Percentiles rank a stretch among this genome's conserved stretches.
Conservation (phyloP, 2,329 filamentous ascomycete genomes). For the Aspergillus puulaauensis region DNA sequence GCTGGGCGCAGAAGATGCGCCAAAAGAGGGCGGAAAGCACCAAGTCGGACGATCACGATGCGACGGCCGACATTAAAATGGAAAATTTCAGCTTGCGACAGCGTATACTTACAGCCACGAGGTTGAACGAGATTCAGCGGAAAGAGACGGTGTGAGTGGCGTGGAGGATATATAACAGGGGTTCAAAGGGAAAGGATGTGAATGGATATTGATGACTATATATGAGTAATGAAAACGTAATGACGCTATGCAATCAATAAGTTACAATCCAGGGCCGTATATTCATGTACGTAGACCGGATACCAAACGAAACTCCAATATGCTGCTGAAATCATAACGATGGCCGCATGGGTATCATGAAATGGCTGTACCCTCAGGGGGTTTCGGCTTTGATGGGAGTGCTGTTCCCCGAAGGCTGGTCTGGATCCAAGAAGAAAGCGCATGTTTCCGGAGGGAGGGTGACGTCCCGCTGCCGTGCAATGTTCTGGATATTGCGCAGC, state of each 20-base stretch:
- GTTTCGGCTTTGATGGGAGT: not conserved
- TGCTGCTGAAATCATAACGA: not conserved
- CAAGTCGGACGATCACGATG: not conserved
- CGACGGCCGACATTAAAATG: not conserved
- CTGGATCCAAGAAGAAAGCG: conserved; percentile 20
- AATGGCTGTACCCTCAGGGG: not conserved
- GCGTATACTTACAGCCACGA: not conserved
- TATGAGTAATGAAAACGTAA: not conserved
- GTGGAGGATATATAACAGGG: not conserved
- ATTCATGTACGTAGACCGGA: not conserved
- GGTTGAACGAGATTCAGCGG: not conserved
- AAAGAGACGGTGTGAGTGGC: not conserved
- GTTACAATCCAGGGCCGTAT: not conserved
- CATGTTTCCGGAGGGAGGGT: conserved; percentile 23
- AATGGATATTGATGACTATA: not conserved
- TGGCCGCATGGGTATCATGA: conserved; percentile 5
- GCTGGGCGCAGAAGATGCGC: not conserved
- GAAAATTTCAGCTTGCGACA: not conserved
- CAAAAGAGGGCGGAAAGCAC: not conserved
- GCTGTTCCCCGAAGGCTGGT: not conserved
- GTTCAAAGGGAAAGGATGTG: not conserved
- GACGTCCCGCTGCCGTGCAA: conserved; percentile 18
- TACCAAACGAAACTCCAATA: conserved; percentile 2
- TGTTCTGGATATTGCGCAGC: conserved; percentile 18
- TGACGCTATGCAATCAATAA: not conserved